Evolutionary conservation across 441 rosid genomes (phyloP).

Genomic region (Metrosideros polymorpha): DNA sequence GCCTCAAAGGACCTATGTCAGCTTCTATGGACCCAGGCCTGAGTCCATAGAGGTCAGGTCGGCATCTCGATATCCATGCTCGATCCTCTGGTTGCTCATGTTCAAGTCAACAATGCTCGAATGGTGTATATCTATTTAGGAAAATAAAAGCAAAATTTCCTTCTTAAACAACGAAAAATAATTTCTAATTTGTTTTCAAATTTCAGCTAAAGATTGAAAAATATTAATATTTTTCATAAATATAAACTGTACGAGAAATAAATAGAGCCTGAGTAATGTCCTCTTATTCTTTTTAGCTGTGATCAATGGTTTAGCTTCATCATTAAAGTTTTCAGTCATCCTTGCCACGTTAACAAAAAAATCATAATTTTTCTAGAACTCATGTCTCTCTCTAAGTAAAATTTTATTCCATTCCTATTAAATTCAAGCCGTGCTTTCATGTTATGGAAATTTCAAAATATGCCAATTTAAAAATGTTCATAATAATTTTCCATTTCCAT

Average conservation of each 20-base stretch:
- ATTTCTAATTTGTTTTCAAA: background rate
- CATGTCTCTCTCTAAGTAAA: background rate
- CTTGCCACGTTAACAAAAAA: background rate
- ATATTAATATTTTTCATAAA: background rate
- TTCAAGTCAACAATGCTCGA: background rate
- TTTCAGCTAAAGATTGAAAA: background rate
- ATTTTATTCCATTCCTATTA: rapidly evolving
- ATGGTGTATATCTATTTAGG: rapidly evolving
- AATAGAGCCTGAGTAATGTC: no score
- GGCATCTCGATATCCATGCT: rapidly evolving
- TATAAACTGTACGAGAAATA: background rate
- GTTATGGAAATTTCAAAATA: background rate
- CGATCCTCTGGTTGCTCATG: rapidly evolving
- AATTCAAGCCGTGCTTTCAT: background rate
- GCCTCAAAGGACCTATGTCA: background rate
- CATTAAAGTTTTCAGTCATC: background rate
- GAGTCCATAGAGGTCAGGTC: background rate
- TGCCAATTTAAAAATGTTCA: background rate
- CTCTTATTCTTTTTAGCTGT: background rate
- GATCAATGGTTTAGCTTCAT: background rate
- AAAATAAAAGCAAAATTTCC: background rate
- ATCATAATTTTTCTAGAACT: background rate
- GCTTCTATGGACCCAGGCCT: rapidly evolving
- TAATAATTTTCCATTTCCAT: background rate
- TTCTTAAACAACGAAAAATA: background rate